A percentile compares a stretch with the other conserved stretches of the same genome.
Conservation (phyloP, 768 basidiomycete species). For the Pisolithus sp. region DNA sequence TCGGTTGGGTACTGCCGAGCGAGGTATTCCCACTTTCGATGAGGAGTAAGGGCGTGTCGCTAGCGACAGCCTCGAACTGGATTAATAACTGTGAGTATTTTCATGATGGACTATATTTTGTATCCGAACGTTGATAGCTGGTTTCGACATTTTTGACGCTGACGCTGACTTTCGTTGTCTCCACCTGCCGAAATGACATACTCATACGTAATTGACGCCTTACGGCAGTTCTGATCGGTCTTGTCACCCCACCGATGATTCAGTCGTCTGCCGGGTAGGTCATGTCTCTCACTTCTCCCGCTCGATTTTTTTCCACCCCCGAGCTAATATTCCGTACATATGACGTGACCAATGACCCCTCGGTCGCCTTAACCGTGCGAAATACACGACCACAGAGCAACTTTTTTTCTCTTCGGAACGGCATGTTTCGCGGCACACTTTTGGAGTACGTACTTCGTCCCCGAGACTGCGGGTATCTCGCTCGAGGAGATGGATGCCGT, state of each 20-base stretch:
- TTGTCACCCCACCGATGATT: slow-evolving; percentile 64
- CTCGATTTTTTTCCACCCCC: neutral
- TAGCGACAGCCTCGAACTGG: slow-evolving; percentile 87
- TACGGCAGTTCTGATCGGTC: slow-evolving; percentile 61
- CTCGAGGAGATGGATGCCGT: slow-evolving; percentile 71
- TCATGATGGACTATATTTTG: neutral
- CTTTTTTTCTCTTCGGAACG: slow-evolving; percentile 61
- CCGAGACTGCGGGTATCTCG: slow-evolving; percentile 72
- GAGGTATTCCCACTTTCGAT: slow-evolving; percentile 79
- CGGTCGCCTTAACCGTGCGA: neutral
- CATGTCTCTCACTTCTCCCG: neutral
- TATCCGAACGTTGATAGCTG: neutral
- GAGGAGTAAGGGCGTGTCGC: slow-evolving; percentile 74
- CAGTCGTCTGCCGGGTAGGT: slow-evolving; percentile 52
- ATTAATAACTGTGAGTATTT: slow-evolving; percentile 60
- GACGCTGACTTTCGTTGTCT: neutral
- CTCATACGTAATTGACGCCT: neutral
- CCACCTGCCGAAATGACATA: neutral
- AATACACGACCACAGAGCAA: slow-evolving; percentile 36
- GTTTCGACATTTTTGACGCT: neutral
- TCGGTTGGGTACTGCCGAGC: slow-evolving; percentile 79
- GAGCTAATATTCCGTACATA: neutral
- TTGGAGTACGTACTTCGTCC: slow-evolving; percentile 64
- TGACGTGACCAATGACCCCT: neutral
- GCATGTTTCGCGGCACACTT: slow-evolving; percentile 63